Evolutionary conservation across 768 basidiomycete species (phyloP).

Genomic region (Termitomyces sp.): DNA sequence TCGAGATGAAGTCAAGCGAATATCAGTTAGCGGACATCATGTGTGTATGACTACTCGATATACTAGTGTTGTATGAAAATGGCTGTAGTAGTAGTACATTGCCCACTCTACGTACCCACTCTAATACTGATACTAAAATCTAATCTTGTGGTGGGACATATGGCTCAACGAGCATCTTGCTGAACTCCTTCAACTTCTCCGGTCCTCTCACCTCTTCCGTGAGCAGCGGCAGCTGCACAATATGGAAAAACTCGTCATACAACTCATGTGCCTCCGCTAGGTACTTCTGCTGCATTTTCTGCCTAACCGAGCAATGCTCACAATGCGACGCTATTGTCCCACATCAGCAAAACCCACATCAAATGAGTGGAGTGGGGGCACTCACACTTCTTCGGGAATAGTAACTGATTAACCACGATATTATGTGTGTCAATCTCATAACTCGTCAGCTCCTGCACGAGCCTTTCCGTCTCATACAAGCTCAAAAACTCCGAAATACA

Average conservation of each 20-base stretch:
- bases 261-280: conserved; percentile 94
- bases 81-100: too few species aligned
- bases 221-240: conserved; percentile 86
- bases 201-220: conserved; percentile 97
- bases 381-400: conserved; percentile 90
- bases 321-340: conserved; percentile 73
- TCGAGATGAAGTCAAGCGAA: too few species aligned
- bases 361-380: conserved; percentile 3
- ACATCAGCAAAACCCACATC: neutral
- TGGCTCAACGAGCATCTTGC: conserved; percentile 85
- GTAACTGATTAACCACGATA: conserved; percentile 95
- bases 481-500: conserved; percentile 99
- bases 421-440: conserved; percentile 98
- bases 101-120: too few species aligned
- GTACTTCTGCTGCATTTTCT: conserved; percentile 99
- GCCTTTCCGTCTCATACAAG: conserved; percentile 96
- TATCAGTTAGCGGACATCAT: too few species aligned
- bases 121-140: neutral
- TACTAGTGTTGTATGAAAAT: too few species aligned
- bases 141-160: conserved; percentile 58
- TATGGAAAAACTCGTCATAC: conserved; percentile 98
- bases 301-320: conserved; percentile 91
- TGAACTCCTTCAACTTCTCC: conserved; percentile 89
- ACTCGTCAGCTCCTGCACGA: conserved; percentile 92
- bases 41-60: too few species aligned